Base-by-base conservation (phyloP, 352 stramenopile species). In the Phytophthora sojae region DNA sequence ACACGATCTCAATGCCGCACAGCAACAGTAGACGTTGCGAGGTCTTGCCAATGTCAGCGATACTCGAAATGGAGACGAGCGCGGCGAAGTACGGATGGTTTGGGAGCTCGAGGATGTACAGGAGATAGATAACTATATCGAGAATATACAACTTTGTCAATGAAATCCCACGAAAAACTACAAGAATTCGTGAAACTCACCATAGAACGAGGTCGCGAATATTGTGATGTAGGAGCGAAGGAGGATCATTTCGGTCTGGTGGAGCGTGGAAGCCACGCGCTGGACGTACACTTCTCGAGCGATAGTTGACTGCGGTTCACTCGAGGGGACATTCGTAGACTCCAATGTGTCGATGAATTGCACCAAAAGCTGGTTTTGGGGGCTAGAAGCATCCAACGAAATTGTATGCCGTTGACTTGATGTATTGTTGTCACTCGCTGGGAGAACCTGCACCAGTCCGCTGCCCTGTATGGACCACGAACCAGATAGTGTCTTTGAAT, bases 231-330 rank as follows among this genome's bases (percentile, higher is more conserved):
- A 52, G 7, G 45, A 52, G 19, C 45, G 45, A 23, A 52, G 19
- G n/a, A 54, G 23, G 15, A 74, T 67, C 35, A 77, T 73, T 37
- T 77, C 69, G 14, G 64, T 73, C 37, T 68, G 60, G n/a, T 73
- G 69, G 11, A 77, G 55, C 15, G 54, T 25, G 11, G 59, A 32
- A 14, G 37, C 42, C 12, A 68, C 19, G 6, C 45, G 19, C 39
- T 45, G 15, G 26, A 58, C 26, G 52, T 58, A 58, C 0, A 42
- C 14, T 53, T 66, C 32, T 15, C 39, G 2, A 25, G 21, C 19
- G 53, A 35, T 17, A 17, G 57, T 55, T 4, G 56, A 58, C 4
- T 23, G n/a, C 3, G 12, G 2, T 8, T 58, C 52, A 42, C 2
- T 11, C 1, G 52, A 25, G 0, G 29, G 21, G 6, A 26, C 21